Conservation (phyloP, 805 yeast species). For the Cyberlindnera sargentensis region DNA sequence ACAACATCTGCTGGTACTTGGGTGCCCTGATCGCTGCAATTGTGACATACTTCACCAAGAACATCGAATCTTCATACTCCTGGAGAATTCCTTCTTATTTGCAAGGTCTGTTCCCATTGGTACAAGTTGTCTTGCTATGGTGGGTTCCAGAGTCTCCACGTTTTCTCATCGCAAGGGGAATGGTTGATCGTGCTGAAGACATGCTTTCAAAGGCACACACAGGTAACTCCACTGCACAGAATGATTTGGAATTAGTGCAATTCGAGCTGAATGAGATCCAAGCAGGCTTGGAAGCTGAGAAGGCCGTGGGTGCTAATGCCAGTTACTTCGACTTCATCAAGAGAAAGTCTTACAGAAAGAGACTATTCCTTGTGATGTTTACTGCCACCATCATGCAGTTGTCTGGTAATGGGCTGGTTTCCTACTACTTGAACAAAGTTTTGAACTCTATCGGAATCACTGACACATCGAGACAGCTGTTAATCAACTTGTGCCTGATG, state of each 20-base stretch:
- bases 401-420: slow-evolving; percentile 45
- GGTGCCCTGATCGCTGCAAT: slow-evolving; percentile 42
- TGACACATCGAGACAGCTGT: slow-evolving; percentile 33
- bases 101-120: slow-evolving; percentile 40
- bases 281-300: slow-evolving; percentile 35
- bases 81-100: slow-evolving; percentile 51
- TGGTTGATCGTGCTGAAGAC: slow-evolving; percentile 34
- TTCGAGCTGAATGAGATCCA: slow-evolving; percentile 35
- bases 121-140: slow-evolving; percentile 31
- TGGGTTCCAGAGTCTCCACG: slow-evolving; percentile 46
- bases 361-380: slow-evolving; percentile 30
- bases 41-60: slow-evolving; percentile 24
- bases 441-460: slow-evolving; percentile 48
- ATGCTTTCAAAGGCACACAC: slow-evolving; percentile 34
- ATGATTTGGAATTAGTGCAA: slow-evolving; percentile 23
- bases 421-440: slow-evolving; percentile 44
- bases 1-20: slow-evolving; percentile 43
- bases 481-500: slow-evolving; percentile 43
- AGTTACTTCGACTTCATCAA: slow-evolving; percentile 31
- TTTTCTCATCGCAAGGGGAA: slow-evolving; percentile 34
- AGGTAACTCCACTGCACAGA: slow-evolving; percentile 23
- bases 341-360: slow-evolving; percentile 31
- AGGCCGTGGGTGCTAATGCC: slow-evolving; percentile 22
- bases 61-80: slow-evolving; percentile 25
- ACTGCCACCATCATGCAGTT: slow-evolving; percentile 34